phyloP scores from a whole-genome alignment of 768 basidiomycete species.

The Grammothele lineata region DNA sequence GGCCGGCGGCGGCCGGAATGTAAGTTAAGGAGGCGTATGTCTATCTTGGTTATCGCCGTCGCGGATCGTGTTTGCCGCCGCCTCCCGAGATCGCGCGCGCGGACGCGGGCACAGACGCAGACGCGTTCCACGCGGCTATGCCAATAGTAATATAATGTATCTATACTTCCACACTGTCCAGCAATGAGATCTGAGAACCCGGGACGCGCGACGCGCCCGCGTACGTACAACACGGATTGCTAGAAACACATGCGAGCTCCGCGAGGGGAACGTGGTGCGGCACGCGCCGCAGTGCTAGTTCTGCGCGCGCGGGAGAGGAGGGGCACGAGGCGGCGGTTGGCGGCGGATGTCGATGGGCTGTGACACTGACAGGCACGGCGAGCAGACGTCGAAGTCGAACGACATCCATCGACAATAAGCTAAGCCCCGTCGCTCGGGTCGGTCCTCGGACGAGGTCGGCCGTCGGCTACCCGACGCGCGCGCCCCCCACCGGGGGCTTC shows the following conservation, averaged over 20 bases:
- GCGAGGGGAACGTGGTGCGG: no score
- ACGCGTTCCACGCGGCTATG: conserved; percentile 11
- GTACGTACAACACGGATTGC: no score
- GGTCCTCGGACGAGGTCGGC: not conserved
- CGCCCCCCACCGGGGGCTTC: not conserved
- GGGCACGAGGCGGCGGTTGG: no score
- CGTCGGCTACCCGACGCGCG: not conserved
- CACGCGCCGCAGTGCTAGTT: no score
- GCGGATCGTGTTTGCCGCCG: conserved; percentile 3
- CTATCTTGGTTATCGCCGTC: conserved; percentile 12
- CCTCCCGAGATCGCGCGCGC: conserved; percentile 1
- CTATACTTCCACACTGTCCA: conserved; percentile 7
- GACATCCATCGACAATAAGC: no score
- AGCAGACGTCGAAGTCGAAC: no score
- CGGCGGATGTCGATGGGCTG: no score
- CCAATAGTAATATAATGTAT: conserved; percentile 13
- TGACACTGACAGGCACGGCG: no score
- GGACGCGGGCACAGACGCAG: no score
- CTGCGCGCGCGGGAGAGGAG: no score
- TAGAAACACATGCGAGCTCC: no score
- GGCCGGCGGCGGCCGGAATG: not conserved
- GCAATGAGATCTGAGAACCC: not conserved
- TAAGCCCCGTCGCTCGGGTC: no score
- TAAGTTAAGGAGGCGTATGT: conserved; percentile 12
- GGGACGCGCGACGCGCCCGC: not conserved